Conservation (phyloP, 352 stramenopile genomes). For the Phytophthora pluvialis region DNA sequence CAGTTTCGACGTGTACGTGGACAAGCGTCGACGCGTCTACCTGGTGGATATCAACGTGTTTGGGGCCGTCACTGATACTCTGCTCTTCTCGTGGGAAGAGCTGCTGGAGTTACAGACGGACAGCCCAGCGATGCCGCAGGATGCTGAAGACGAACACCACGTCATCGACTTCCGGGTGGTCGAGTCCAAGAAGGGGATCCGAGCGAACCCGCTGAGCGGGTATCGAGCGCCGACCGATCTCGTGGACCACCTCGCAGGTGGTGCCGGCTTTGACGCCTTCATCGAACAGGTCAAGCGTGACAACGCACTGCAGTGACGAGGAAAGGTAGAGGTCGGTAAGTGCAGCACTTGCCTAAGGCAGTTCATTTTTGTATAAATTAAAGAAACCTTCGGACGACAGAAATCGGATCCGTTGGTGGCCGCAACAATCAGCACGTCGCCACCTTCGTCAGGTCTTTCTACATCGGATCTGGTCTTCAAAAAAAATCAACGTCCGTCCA, state of each 20-base stretch:
- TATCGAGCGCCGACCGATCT: conserved; percentile 89
- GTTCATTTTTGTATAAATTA: conserved; percentile 42
- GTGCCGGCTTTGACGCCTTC: conserved; percentile 81
- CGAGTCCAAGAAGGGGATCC: conserved; percentile 66
- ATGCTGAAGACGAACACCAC: conserved; percentile 53
- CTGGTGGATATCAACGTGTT: conserved; percentile 97
- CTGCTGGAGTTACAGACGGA: conserved; percentile 44
- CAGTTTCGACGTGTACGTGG: conserved; percentile 95
- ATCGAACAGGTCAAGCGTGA: conserved; percentile 86
- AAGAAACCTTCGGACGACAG: conserved; percentile 27
- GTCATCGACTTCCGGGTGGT: conserved; percentile 84
- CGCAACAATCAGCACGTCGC: conserved; percentile 2
- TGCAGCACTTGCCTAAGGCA: conserved; percentile 31
- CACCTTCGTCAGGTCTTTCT: conserved; percentile 22
- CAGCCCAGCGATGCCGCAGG: conserved; percentile 12
- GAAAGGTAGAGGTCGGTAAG: conserved; percentile 28
- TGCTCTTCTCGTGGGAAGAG: conserved; percentile 95
- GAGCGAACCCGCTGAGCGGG: conserved; percentile 67
- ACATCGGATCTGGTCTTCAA: conserved; percentile 41
- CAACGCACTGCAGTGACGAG: conserved; percentile 53
- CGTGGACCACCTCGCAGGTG: conserved; percentile 75
- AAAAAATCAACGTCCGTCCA: conserved; percentile 37
- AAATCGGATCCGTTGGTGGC: conserved; percentile 18
- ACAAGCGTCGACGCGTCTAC: conserved; percentile 92
- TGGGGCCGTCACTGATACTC: conserved; percentile 88